Evolutionary conservation across 1,284 basidiomycete species (phyloP), one percentile per base, ranked within the genome.

Genomic region (Athelia sp.): DNA sequence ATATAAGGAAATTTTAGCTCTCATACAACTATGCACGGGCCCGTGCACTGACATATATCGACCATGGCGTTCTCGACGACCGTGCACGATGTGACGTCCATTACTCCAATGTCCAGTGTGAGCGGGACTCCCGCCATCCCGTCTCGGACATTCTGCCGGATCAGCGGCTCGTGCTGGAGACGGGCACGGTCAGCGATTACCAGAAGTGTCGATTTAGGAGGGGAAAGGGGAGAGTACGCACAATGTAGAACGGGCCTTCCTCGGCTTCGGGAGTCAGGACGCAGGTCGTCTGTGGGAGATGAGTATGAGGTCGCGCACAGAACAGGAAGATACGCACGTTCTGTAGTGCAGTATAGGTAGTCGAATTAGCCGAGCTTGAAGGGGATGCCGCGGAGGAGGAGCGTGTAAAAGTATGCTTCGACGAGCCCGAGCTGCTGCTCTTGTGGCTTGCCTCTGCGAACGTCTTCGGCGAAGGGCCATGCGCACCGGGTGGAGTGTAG

Each of bases 1-100:
- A 9, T 8, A 40, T 17, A 8, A n/a, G n/a, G 19, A 34, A 40
- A 8, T 40, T 6, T 40, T 40, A 40, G 19, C 19, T 8, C 36
- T n/a, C 19, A 40, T n/a, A 6, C 8, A 40, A 6, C 36, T 8
- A 40, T n/a, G n/a, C 15, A 17, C 9, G 36, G n/a, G n/a, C n/a
- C n/a, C n/a, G n/a, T n/a, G 15, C 6, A 40, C 15, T 40, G n/a
- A 40, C 83, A 86, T 43, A 85, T 66, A 55, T 86, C 83, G 38
- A 82, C 77, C 54, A 82, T 71, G 31, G 72, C 75, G 59, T 75
- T 69, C 21, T 66, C 56, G 4, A 81, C 60, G n/a, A 80, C 78
- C 54, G 76, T 59, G 64, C 81, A 82, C 3, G 78, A 81, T 43
- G 74, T 68, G 11, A 76, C 72, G 58, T 84, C 78, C 56, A 83